A percentile compares a stretch with the other conserved stretches of the same genome.
phyloP scores from a whole-genome alignment of 1,284 basidiomycete species.

The Cryptococcus depauperatus region DNA sequence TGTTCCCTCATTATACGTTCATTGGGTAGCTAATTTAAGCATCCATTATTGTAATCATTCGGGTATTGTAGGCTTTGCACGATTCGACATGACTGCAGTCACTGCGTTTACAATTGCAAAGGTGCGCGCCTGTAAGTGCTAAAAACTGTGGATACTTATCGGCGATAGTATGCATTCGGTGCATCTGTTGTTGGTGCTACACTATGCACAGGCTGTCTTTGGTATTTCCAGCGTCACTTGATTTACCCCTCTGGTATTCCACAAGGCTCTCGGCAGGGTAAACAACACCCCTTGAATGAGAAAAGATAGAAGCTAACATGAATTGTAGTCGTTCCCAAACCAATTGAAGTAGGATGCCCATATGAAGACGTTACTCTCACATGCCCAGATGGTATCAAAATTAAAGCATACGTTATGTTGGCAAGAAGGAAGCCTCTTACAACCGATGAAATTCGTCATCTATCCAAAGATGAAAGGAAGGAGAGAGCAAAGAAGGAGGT shows the following conservation, averaged over 20 bases:
- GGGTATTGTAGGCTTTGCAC: too few relatives aligned
- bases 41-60: too few relatives aligned
- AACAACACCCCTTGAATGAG: constrained; percentile 12
- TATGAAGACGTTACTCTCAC: constrained; percentile 66
- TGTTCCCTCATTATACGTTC: too few relatives aligned
- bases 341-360: constrained; percentile 58
- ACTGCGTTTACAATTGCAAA: too few relatives aligned
- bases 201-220: constrained; percentile 57
- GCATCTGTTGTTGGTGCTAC: constrained; percentile 20
- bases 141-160: too few relatives aligned
- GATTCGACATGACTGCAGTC: too few relatives aligned
- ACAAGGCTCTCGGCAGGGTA: constrained; percentile 67
- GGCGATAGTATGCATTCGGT: constrained; percentile 37
- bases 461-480: constrained; percentile 20
- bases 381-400: constrained; percentile 55
- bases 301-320: background rate
- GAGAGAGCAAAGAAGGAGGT: constrained; percentile 19
- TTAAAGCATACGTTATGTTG: constrained; percentile 58
- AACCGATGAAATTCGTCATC: constrained; percentile 17
- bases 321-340: constrained; percentile 58
- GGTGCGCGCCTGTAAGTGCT: too few relatives aligned
- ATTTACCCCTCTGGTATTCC: constrained; percentile 87
- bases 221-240: constrained; percentile 75
- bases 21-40: too few relatives aligned
- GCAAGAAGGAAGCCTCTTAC: constrained; percentile 24